Percentiles rank a stretch among this genome's conserved stretches.
phyloP scores from a whole-genome alignment of 2,329 filamentous ascomycete species.

The Stachybotrys echinatus region DNA sequence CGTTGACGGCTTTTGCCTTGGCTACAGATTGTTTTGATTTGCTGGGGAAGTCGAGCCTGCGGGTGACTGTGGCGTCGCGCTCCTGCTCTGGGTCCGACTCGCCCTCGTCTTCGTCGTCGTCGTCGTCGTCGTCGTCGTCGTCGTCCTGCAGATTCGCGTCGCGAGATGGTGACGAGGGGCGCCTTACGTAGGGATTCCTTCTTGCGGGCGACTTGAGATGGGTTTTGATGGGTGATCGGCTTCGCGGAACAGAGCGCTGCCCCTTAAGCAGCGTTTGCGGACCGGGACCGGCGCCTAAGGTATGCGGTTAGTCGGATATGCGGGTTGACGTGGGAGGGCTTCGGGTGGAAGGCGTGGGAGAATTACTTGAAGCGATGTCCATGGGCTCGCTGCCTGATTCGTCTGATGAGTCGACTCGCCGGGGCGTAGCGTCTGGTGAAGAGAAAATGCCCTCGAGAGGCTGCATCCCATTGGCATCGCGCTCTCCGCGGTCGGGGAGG shows the following conservation, averaged over 20 bases:
- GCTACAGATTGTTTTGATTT: not conserved
- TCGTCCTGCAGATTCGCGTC: conserved; percentile 25
- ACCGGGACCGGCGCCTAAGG: conserved; percentile 45
- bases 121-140: conserved; percentile 20
- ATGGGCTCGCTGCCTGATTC: conserved; percentile 41
- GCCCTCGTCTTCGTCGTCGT: conserved; percentile 10
- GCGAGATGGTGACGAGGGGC: conserved; percentile 43
- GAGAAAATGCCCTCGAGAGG: conserved; percentile 84
- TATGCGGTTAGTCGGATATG: conserved; percentile 12
- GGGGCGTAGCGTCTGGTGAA: conserved; percentile 60
- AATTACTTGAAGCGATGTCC: conserved; percentile 45
- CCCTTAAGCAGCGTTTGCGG: conserved; percentile 47
- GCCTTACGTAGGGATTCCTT: conserved; percentile 52
- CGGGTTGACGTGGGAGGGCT: not conserved
- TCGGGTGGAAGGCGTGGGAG: not conserved
- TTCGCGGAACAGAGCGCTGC: conserved; percentile 42
- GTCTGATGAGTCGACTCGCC: conserved; percentile 16
- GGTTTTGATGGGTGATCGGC: conserved; percentile 60
- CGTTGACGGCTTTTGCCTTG: not conserved
- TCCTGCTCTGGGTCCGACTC: conserved; percentile 12
- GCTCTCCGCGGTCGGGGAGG: conserved; percentile 69
- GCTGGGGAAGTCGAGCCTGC: not conserved
- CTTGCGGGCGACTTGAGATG: conserved; percentile 55
- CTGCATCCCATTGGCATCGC: conserved; percentile 91
- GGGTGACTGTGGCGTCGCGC: not conserved